Evolutionary conservation across 2,329 filamentous ascomycete species (phyloP).

Genomic region (Trichoderma endophyticum): DNA sequence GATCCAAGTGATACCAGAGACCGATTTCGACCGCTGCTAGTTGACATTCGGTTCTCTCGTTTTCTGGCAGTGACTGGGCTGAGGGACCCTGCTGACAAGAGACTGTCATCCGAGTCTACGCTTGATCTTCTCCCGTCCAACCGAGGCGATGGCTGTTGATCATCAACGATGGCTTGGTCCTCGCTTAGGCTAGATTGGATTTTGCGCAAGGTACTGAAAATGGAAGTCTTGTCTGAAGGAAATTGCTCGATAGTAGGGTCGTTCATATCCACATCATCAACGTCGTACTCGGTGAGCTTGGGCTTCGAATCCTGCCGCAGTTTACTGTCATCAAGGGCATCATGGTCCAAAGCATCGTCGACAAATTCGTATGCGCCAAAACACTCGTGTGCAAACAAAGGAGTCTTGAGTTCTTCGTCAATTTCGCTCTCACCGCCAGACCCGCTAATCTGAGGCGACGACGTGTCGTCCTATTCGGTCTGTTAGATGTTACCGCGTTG

Average conservation of each 20-base stretch:
- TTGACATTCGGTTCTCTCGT: slow-evolving; percentile 33
- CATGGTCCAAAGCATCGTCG: slow-evolving; percentile 33
- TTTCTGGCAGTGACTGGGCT: slow-evolving; percentile 34
- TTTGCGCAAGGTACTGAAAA: slow-evolving; percentile 45
- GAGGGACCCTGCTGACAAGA: slow-evolving; percentile 33
- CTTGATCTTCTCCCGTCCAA: slow-evolving; percentile 32
- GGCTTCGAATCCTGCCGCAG: slow-evolving; percentile 14
- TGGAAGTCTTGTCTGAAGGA: slow-evolving; percentile 43
- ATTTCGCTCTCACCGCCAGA: slow-evolving; percentile 23
- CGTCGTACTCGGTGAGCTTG: slow-evolving; percentile 20
- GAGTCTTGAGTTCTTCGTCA: slow-evolving; percentile 30
- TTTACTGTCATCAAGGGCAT: slow-evolving; percentile 21
- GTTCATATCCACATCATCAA: slow-evolving; percentile 35
- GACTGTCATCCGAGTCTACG: slow-evolving; percentile 39
- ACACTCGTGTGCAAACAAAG: slow-evolving; percentile 48
- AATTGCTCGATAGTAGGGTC: slow-evolving; percentile 50
- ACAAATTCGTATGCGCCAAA: slow-evolving; percentile 40
- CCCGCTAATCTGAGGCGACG: slow-evolving; percentile 12
- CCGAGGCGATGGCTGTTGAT: slow-evolving; percentile 33
- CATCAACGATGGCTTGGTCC: slow-evolving; percentile 36
- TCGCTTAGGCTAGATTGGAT: slow-evolving; percentile 44
- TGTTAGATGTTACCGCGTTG: slow-evolving; percentile 19
- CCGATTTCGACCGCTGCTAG: slow-evolving; percentile 35
- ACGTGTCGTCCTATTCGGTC: slow-evolving; percentile 20
- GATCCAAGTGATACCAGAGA: slow-evolving; percentile 43